phyloP scores from a whole-genome alignment of 345 rosid genomes.

The Citrus glauca region DNA sequence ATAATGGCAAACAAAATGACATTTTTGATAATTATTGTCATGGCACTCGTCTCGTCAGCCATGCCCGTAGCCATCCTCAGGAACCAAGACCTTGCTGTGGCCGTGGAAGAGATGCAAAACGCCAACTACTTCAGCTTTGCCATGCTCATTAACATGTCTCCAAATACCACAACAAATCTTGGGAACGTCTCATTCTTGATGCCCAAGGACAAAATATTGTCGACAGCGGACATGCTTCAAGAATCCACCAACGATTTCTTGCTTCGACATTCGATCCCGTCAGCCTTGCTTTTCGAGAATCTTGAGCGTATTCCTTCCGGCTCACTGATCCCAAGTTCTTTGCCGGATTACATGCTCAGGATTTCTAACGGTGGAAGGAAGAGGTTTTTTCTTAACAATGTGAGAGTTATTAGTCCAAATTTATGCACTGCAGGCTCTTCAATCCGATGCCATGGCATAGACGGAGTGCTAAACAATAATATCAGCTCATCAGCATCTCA shows the following conservation, averaged over 20 bases:
- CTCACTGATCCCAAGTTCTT: slow-evolving; percentile 49
- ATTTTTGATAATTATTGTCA: slow-evolving; percentile 5
- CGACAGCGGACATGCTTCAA: slow-evolving; percentile 27
- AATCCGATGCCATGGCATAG: slow-evolving; percentile 77
- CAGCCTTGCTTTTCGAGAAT: slow-evolving; percentile 62
- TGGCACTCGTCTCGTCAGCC: slow-evolving; percentile 11
- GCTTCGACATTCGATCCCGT: slow-evolving; percentile 70
- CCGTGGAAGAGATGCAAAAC: slow-evolving; percentile 64
- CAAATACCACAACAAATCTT: slow-evolving; percentile 15
- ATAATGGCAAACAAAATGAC: slow-evolving; percentile 1
- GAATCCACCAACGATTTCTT: slow-evolving; percentile 43
- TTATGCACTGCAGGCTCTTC: slow-evolving; percentile 56
- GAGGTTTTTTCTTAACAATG: slow-evolving; percentile 52
- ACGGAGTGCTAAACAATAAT: slow-evolving; percentile 42
- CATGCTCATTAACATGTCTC: slow-evolving; percentile 65
- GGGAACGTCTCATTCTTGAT: slow-evolving; percentile 68
- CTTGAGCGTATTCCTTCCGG: slow-evolving; percentile 57
- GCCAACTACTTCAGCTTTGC: slow-evolving; percentile 73
- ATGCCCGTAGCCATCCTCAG: slow-evolving; percentile 12
- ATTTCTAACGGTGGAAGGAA: slow-evolving; percentile 51
- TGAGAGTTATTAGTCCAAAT: slow-evolving; percentile 52
- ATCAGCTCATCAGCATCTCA: not conserved
- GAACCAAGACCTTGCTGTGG: slow-evolving; percentile 38
- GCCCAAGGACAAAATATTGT: slow-evolving; percentile 61
- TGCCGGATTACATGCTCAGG: slow-evolving; percentile 41